Percentiles rank a stretch among this genome's conserved stretches.
Conservation (phyloP, 2,329 filamentous ascomycete species). For the Colletotrichum sidae region DNA sequence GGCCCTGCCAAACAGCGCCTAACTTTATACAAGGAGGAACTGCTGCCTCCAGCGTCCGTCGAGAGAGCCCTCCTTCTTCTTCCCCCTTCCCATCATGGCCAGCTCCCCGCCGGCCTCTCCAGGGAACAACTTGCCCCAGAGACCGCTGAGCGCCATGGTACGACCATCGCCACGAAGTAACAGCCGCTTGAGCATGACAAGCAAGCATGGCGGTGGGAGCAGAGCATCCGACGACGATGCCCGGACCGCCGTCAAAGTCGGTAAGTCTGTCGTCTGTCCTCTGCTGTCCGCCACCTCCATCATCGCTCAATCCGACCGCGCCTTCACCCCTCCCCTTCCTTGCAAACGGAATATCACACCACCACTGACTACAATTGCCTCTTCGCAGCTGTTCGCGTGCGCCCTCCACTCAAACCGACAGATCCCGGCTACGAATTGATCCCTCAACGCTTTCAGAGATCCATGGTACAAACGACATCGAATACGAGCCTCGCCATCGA, state of each 20-base stretch:
- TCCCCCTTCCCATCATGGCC: conserved; percentile 63
- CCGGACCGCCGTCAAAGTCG: conserved; percentile 95
- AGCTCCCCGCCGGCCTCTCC: conserved; percentile 78
- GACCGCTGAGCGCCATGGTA: conserved; percentile 86
- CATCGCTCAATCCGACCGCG: not conserved
- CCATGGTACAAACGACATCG: conserved; percentile 90
- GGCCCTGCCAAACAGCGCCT: conserved; percentile 11
- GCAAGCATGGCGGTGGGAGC: conserved; percentile 80
- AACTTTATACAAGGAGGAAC: conserved; percentile 30
- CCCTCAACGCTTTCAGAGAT: conserved; percentile 92
- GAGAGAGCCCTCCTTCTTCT: conserved; percentile 27
- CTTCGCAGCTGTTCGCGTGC: conserved; percentile 85
- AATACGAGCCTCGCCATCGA: conserved; percentile 89
- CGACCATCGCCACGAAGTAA: conserved; percentile 78
- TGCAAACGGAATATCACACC: conserved; percentile 11
- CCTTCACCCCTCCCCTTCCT: conserved; percentile 19
- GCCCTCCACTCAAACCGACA: conserved; percentile 82
- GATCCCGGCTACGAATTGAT: conserved; percentile 97
- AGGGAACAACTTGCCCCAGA: conserved; percentile 62
- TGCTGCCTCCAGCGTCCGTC: conserved; percentile 29
- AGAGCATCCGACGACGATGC: conserved; percentile 89
- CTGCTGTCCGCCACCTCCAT: conserved; percentile 10
- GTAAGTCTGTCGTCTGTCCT: conserved; percentile 66
- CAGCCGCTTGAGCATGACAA: conserved; percentile 87
- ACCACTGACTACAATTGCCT: conserved; percentile 27